Conservation (phyloP, 805 yeast species). For the Metschnikowia bowlesiae region DNA sequence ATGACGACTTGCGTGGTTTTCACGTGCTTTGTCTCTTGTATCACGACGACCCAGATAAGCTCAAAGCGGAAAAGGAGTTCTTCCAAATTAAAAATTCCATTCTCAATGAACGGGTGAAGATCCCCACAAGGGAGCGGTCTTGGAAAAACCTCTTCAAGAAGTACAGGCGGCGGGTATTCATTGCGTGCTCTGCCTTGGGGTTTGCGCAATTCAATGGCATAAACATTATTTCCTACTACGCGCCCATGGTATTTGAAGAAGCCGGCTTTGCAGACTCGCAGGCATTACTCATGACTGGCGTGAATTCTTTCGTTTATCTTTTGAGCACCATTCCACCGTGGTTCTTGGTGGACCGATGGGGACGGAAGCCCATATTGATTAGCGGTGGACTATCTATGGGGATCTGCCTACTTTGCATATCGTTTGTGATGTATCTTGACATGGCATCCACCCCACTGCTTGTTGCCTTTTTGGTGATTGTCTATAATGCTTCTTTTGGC, state of each 20-base stretch:
- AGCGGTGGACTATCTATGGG: slow-evolving; percentile 41
- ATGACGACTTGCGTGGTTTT: slow-evolving; percentile 56
- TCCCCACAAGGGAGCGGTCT: slow-evolving; percentile 37
- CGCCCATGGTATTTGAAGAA: slow-evolving; percentile 50
- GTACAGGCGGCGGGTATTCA: slow-evolving; percentile 33
- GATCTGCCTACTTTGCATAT: slow-evolving; percentile 28
- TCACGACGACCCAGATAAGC: slow-evolving; percentile 26
- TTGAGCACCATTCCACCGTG: slow-evolving; percentile 41
- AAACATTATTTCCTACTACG: slow-evolving; percentile 55
- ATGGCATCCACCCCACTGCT: slow-evolving; percentile 30
- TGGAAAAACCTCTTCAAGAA: slow-evolving; percentile 40
- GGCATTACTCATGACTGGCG: slow-evolving; percentile 43
- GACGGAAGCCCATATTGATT: slow-evolving; percentile 41
- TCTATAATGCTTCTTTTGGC: slow-evolving; percentile 43
- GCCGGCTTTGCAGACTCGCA: slow-evolving; percentile 42
- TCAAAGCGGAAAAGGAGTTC: slow-evolving; percentile 40
- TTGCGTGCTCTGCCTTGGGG: slow-evolving; percentile 41
- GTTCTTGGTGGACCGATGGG: slow-evolving; percentile 45
- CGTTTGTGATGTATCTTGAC: slow-evolving; percentile 32
- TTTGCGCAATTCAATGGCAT: slow-evolving; percentile 52
- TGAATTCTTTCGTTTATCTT: slow-evolving; percentile 37
- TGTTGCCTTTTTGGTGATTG: slow-evolving; percentile 38
- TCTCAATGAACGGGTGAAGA: slow-evolving; percentile 31
- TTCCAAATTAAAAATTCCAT: slow-evolving; percentile 44
- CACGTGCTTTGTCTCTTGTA: slow-evolving; percentile 31